Evolutionary conservation across 2,329 filamentous ascomycete genomes (phyloP), one percentile per base, ranked within the genome.

Genomic region (Colletotrichum sojae): DNA sequence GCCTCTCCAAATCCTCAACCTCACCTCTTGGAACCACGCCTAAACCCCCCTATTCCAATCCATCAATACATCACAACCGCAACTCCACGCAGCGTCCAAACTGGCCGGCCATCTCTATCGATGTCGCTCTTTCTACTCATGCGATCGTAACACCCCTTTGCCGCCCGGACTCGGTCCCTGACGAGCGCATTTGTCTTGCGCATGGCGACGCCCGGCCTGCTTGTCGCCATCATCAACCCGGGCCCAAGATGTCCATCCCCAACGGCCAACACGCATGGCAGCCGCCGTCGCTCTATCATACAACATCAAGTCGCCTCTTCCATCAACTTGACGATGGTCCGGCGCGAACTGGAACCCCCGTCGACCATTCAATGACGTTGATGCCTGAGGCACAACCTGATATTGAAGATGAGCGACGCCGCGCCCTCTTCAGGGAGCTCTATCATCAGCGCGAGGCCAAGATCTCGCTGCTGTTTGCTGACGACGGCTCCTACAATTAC

Each of bases 371-470:
- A 74, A 78, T 80, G 71, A 77, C 79, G 63, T 83, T 85, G 85
- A 82, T 89, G 86, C 88, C 88, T 86, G 88, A 90, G 86, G 85
- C 88, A 86, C 82, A 85, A 72, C 73, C 80, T 70, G 87, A 90
- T 81, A 83, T 85, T 76, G 85, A 91, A 76, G 92, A 94, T 57
- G 92, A 95, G 78, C 88, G 89, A 74, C 87, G 90, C 78, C 91
- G 92, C 81, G 86, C 89, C 76, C 85, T 91, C 77, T 96, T 98
- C 81, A 89, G 90, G 78, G 90, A 94, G 67, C 84, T 95, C 63
- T 97, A 93, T 85, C 89, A 89, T 77, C 89, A 89, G 80, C 91
- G 89, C 75, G 94, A 98, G 81, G 87, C 89, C 74, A 92, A 90
- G 81, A 91, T 98, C 76, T 88, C 90, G 71, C 84, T 89, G 49